Base-by-base conservation (phyloP, 2,329 filamentous ascomycete genomes). In the Fusarium sublunatum region DNA sequence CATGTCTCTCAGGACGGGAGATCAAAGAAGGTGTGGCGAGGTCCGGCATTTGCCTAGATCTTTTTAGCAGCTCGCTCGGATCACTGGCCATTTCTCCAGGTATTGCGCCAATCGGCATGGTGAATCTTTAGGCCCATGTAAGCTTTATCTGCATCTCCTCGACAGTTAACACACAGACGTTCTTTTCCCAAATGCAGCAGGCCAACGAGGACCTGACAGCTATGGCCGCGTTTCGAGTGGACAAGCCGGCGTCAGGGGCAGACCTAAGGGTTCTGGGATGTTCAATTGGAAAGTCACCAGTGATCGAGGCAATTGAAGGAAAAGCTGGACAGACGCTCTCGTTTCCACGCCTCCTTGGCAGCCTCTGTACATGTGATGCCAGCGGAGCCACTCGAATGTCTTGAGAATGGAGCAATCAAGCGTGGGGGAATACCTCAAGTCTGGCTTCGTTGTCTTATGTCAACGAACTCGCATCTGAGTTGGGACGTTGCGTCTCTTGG, bases 31-130 rank as follows among this genome's bases (percentile, higher is more conserved):
- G 61, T 64, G 57, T 65, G 57, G 53, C 57, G 29, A 65, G 64
- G 62, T 55, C 50, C 61, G 53, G 64, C 44, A 67, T 47, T 62
- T 58, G 46, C 29, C 46, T 29, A 65, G 60, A 59, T 63, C 57
- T 54, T 51, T 51, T 28, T 48, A 48, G 34, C 24, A 45, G 43
- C 13, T 48, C 46, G 35, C 45, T 60, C 50, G 26, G 44, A 13
- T 50, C 31, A 45, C 47, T 53, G 41, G 50, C 41, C 28, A 22
- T 38, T 53, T 41, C 48, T 45, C 24, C 45, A 43, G 53, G 48
- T 66, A 53, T 50, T 66, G 39, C 32, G 26, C 39, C 32, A 58
- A 43, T 57, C 32, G 44, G 39, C 48, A 38, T 31, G 41, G 28
- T 38, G 22, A 40, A 29, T n/a, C 24, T 34, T 29, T 28, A 38